Base-by-base conservation (phyloP, 2,329 filamentous ascomycete species). In the Fusarium acutatum region DNA sequence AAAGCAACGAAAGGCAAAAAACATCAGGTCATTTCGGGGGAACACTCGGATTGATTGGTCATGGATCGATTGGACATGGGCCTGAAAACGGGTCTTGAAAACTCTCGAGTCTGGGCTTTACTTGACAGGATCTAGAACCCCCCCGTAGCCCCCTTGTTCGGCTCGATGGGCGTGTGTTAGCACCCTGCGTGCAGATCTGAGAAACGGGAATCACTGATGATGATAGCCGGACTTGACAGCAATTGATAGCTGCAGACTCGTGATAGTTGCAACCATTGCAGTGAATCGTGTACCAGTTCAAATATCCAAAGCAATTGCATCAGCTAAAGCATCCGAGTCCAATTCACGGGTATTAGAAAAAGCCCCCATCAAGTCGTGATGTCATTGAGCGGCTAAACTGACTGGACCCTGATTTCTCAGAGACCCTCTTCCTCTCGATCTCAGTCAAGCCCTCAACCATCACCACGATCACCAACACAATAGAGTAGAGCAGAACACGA, bases 121-220 rank as follows among this genome's bases (percentile, higher is more conserved):
- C 67, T 47, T 69, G 58, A 69, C 67, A 69, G 58, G 22, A 56
- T 68, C 64, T 68, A 61, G 65, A 67, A 60, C 38, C 62, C 60
- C 57, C n/a, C n/a, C n/a, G n/a, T n/a, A n/a, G n/a, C n/a, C n/a
- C n/a, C 30, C 46, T 41, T 60, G 40, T 35, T 66, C 30, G 18
- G 52, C 38, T 28, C 71, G 73, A 77, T 78, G 68, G 69, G 38
- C 49, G 63, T 56, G 62, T 67, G 58, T 30, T 18, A 63, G 61
- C 60, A 69, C 72, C 67, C 63, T 73, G 47, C 63, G 43, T 71
- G 68, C 71, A 77, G 75, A 77, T 76, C 70, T 70, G 52, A 37
- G 26, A 60, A 34, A 30, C n/a, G 49, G 50, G 40, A 37, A 43
- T 49, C 26, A 40, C 9, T 24, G 43, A 47, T 58, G 26, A 26